These are phyloP conservation scores for Kurtzmaniella cleridarum DNA, from an alignment of 805 yeast genomes.

Conservation along the genomic window DNA sequence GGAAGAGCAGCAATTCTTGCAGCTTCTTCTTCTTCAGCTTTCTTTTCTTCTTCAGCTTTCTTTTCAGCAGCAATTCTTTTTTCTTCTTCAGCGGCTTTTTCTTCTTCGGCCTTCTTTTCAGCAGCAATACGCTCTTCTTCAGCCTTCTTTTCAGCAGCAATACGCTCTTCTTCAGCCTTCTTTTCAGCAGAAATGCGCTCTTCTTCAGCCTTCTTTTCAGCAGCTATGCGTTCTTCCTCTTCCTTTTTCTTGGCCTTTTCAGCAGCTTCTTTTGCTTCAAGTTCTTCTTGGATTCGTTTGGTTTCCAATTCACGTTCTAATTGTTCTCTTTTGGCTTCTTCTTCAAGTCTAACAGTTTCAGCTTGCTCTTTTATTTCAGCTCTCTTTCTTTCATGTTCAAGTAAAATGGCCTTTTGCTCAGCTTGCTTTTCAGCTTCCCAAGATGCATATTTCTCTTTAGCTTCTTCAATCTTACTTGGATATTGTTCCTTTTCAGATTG, in stretches of 20 bases:
- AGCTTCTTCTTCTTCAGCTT: constrained; percentile 15
- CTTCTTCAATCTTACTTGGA: constrained; percentile 31
- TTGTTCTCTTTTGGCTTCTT: constrained; percentile 33
- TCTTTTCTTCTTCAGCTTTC: constrained; percentile 14
- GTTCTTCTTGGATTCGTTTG: constrained; percentile 25
- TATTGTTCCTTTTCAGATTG: constrained; percentile 34
- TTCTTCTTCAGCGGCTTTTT: constrained; percentile 6
- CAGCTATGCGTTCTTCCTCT: constrained; percentile 15
- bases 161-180: constrained; percentile 5
- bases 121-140: constrained; percentile 6
- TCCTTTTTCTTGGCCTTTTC: constrained; percentile 15
- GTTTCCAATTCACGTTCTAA: constrained; percentile 27
- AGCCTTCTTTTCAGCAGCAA: constrained; percentile 13
- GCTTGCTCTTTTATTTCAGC: constrained; percentile 39
- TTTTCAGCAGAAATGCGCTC: constrained; percentile 9
- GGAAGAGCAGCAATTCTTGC: constrained; percentile 18
- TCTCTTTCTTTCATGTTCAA: constrained; percentile 30
- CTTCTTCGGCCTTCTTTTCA: constrained; percentile 7
- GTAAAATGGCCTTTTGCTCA: constrained; percentile 34
- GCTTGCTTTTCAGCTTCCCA: constrained; percentile 45
- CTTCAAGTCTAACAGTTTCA: constrained; percentile 22
- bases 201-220: constrained; percentile 19
- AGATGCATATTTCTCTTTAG: constrained; percentile 31
- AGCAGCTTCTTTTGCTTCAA: constrained; percentile 16
- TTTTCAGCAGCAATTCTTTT: constrained; percentile 10